phyloP scores from a whole-genome alignment of 1,139 yeast species.

The Yamadazyma atmosphaerica region DNA sequence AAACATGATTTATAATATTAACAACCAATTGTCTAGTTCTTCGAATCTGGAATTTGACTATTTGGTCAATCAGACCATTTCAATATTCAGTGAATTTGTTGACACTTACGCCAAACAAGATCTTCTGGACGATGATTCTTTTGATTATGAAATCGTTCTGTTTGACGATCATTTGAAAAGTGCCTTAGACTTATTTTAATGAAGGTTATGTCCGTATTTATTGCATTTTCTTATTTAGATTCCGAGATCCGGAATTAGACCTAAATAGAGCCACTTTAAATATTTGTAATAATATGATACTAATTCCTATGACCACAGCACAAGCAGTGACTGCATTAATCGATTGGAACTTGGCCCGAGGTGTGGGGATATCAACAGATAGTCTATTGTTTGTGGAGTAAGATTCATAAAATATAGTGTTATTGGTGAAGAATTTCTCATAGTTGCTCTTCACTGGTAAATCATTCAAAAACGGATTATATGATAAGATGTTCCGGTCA shows the following conservation, averaged over 20 bases:
- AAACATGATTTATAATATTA: constrained; percentile 10
- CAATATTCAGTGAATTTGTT: constrained; percentile 13
- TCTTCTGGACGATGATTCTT: constrained; percentile 9
- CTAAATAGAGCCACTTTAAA: not conserved
- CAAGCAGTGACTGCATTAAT: constrained; percentile 14
- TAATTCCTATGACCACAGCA: constrained; percentile 13
- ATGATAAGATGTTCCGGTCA: constrained; percentile 23
- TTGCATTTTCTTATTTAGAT: not conserved
- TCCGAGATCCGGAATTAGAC: not conserved
- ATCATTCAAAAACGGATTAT: constrained; percentile 41
- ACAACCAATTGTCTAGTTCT: constrained; percentile 9
- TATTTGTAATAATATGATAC: constrained; percentile 14
- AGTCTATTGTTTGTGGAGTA: constrained; percentile 6
- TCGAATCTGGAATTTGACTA: constrained; percentile 9
- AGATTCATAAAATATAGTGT: constrained; percentile 43
- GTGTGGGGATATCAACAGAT: constrained; percentile 12
- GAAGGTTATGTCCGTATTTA: not conserved
- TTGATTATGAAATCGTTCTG: constrained; percentile 15
- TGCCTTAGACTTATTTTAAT: constrained; percentile 3
- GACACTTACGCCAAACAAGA: constrained; percentile 3
- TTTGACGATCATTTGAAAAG: constrained; percentile 15
- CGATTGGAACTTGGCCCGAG: constrained; percentile 12
- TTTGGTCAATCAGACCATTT: constrained; percentile 7
- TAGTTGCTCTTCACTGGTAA: constrained; percentile 33
- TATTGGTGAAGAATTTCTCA: constrained; percentile 40